phyloP scores from a whole-genome alignment of 805 yeast genomes.

The Kuraishia capsulata region DNA sequence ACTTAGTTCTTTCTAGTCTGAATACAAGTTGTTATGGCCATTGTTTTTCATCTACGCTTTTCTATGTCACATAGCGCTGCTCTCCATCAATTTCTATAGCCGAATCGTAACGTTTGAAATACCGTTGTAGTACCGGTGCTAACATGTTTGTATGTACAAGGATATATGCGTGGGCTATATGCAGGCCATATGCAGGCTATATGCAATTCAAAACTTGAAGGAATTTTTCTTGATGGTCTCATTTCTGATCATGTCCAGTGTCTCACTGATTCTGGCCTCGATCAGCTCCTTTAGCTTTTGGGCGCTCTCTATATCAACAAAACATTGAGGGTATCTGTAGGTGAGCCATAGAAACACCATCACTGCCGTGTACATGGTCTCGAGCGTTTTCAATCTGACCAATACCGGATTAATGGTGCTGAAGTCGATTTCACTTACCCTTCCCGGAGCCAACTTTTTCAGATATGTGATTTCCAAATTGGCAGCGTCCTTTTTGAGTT shows the following conservation, averaged over 20 bases:
- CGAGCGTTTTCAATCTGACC: slow-evolving; percentile 25
- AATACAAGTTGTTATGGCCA: no score
- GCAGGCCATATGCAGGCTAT: background rate
- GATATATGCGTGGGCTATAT: no score
- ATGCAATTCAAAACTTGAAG: background rate
- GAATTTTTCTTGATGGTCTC: background rate
- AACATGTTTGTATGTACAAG: no score
- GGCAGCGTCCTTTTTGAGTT: background rate
- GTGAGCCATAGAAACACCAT: slow-evolving; percentile 77
- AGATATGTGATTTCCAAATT: background rate
- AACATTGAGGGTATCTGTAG: slow-evolving; percentile 76
- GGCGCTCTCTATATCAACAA: slow-evolving; percentile 72
- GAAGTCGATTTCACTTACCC: background rate
- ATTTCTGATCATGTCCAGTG: slow-evolving; percentile 20
- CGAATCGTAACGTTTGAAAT: no score
- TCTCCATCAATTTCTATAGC: no score
- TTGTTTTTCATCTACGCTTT: no score
- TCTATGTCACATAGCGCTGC: no score
- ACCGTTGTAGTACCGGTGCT: no score
- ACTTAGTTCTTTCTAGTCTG: no score
- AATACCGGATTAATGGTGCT: background rate
- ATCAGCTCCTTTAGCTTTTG: slow-evolving; percentile 57
- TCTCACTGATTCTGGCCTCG: slow-evolving; percentile 51
- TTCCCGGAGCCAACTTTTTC: background rate
- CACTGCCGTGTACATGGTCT: slow-evolving; percentile 58